Conservation (phyloP, 345 rosid genomes). For the Eutrema yunnanense region DNA sequence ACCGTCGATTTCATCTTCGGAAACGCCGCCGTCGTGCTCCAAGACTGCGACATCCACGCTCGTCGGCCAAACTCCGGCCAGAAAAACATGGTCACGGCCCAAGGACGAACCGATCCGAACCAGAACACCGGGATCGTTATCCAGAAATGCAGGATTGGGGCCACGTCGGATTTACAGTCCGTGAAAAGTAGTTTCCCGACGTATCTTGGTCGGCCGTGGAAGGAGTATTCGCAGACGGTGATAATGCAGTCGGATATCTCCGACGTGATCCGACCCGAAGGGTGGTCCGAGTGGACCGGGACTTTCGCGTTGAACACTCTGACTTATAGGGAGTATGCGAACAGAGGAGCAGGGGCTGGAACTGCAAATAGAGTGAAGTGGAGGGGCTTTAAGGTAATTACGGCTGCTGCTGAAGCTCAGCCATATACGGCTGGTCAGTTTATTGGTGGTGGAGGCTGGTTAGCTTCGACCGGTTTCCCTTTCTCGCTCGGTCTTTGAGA, state of each 20-base stretch:
- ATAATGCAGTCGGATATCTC: conserved; percentile 67
- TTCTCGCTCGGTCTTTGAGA: conserved; percentile 55
- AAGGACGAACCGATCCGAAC: conserved; percentile 78
- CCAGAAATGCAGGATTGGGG: conserved; percentile 74
- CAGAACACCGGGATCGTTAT: conserved; percentile 94
- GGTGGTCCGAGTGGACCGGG: conserved; percentile 84
- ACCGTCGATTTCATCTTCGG: conserved; percentile 90
- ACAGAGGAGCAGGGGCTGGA: conserved; percentile 67
- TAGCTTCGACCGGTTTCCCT: conserved; percentile 71
- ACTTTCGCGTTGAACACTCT: conserved; percentile 59
- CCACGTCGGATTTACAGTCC: conserved; percentile 54
- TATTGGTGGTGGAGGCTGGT: conserved; percentile 64
- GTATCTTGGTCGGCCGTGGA: conserved; percentile 90
- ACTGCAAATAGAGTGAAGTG: conserved; percentile 68
- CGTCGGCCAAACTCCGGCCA: conserved; percentile 77
- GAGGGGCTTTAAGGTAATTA: conserved; percentile 62
- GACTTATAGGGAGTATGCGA: conserved; percentile 65
- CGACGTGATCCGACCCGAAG: conserved; percentile 56
- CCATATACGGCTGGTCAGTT: conserved; percentile 45
- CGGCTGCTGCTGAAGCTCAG: conserved; percentile 52
- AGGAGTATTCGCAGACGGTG: conserved; percentile 78
- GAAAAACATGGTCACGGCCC: conserved; percentile 96
- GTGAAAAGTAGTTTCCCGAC: conserved; percentile 59
- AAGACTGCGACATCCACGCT: conserved; percentile 87
- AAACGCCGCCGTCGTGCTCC: conserved; percentile 52